Evolutionary conservation across 1,284 basidiomycete species (phyloP), one percentile per base, ranked within the genome.

Genomic region (Cutaneotrichosporon sp.): DNA sequence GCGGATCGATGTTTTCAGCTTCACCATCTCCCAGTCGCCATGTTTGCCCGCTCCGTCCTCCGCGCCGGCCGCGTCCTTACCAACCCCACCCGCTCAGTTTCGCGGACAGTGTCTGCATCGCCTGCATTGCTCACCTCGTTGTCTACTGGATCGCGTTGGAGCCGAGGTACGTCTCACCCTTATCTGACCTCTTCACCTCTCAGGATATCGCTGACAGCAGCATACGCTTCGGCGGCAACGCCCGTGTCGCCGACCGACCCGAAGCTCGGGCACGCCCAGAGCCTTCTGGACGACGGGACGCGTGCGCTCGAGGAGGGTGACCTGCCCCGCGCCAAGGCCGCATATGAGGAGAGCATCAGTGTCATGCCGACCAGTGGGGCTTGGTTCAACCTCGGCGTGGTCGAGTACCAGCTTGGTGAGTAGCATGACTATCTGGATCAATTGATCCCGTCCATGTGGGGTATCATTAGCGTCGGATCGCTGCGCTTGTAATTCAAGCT

Each of bases 291-390:
- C 77, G 85, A 89, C 72, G 94, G 94, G 51, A 96, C 92, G 2
- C 84, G 86, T 67, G 90, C 90, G 72, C 85, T 97, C 42, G 94
- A 97, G 80, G 89, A 92, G 69, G 94, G 94, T 21, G 92, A 97
- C 73, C 85, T 97, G 5, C 83, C 89, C 67, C 86, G 84, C 47
- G 94, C 94, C 42, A 90, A 89, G 78, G 83, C 81, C 46, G 82
- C 90, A 30, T 97, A 97, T 81, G 82, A 86, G 76, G 86, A 90
- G 72, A 92, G 90, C 73, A 85, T 90, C 14, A 86, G 89, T 69
- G 90, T 94, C 64, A 89, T 90, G 76, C 86, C 88, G 65, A 91
- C 86, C 64, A 88, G 91, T 26, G 75, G 73, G 38, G 80, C 72
- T 5, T 78, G 69, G 68, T 78, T 77, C 70, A 81, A 81, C 67